These are phyloP conservation scores for Colletotrichum liaoningense DNA, from an alignment of 2,329 filamentous ascomycete genomes.

Conservation along the genomic window DNA sequence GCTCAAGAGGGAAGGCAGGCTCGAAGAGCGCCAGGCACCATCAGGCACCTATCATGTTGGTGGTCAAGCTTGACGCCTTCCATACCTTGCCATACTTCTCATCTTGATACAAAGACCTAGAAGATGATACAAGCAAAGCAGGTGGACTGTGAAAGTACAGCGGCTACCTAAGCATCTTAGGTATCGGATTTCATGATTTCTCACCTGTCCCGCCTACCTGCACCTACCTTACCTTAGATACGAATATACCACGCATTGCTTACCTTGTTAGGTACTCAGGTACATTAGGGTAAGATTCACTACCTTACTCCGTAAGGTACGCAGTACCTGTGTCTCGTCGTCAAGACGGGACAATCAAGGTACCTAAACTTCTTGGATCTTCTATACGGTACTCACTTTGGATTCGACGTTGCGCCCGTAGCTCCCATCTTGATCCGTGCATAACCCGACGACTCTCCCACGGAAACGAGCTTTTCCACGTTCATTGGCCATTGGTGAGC, in stretches of 20 bases:
- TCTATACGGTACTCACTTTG: not conserved
- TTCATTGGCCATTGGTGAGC: conserved; percentile 7
- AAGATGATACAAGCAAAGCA: not conserved
- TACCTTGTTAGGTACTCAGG: not conserved
- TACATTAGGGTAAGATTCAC: not conserved
- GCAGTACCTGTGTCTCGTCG: not conserved
- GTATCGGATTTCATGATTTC: no score
- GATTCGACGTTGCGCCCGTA: not conserved
- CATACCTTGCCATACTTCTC: no score
- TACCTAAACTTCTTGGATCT: not conserved
- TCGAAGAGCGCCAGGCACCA: not conserved
- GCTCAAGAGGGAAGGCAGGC: not conserved
- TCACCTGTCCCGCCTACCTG: no score
- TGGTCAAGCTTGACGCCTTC: no score
- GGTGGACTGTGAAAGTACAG: not conserved
- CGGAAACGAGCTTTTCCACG: not conserved
- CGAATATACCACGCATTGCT: no score
- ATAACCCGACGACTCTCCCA: not conserved
- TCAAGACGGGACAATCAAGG: not conserved
- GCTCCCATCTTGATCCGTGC: not conserved
- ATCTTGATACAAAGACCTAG: no score
- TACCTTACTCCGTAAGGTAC: no score
- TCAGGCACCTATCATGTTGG: not conserved
- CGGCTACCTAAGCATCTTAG: no score
- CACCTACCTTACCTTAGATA: no score